phyloP scores from a whole-genome alignment of 306 rosid species.

The Citrullus mucosospermus region DNA sequence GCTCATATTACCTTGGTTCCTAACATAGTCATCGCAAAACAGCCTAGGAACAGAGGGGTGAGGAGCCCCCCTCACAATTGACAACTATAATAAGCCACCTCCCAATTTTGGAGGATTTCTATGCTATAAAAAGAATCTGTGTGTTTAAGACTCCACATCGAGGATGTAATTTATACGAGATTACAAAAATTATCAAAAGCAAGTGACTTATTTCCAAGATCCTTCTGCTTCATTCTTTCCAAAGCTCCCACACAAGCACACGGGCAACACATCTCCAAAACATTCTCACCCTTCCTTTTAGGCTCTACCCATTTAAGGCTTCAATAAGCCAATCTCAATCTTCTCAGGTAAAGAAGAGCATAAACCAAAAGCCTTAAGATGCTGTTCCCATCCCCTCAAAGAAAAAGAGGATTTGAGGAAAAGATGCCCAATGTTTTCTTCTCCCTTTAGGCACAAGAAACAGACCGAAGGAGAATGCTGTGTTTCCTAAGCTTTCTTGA shows the following conservation, averaged over 20 bases:
- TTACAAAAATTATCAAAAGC: neutral
- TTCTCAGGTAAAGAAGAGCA: neutral
- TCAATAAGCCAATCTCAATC: neutral
- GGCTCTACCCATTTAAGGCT: neutral
- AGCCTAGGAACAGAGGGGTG: neutral
- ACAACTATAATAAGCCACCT: neutral
- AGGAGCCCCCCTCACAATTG: neutral
- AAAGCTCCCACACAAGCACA: neutral
- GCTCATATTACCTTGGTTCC: too few relatives aligned
- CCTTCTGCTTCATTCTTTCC: neutral
- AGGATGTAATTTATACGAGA: neutral
- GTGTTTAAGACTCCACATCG: neutral
- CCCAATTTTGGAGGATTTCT: neutral
- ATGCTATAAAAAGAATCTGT: neutral
- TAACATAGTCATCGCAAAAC: neutral
- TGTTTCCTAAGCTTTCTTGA: neutral
- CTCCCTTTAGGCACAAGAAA: neutral
- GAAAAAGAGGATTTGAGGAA: neutral
- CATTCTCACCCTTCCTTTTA: neutral
- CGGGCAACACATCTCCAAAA: neutral
- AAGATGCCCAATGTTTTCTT: neutral
- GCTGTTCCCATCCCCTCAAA: neutral
- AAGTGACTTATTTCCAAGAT: neutral
- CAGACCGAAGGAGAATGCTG: neutral
- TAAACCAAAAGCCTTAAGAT: neutral